These are phyloP conservation scores for Saturnispora serradocipensis DNA, from an alignment of 805 yeast species.

Conservation along the genomic window DNA sequence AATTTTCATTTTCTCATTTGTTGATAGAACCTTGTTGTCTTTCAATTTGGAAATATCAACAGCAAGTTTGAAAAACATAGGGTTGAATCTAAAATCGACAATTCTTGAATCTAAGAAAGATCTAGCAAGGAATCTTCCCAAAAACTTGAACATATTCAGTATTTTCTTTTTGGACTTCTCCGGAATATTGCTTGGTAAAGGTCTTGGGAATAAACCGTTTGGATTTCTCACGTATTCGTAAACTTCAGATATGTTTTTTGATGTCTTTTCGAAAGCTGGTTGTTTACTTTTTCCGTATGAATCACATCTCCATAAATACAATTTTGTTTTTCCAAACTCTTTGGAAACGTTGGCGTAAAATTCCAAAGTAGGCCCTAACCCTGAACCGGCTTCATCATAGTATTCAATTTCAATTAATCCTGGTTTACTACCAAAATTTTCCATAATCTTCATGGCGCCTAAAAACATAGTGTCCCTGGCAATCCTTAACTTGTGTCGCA, in stretches of 20 bases:
- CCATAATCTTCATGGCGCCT: constrained; percentile 72
- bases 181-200: constrained; percentile 25
- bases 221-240: constrained; percentile 30
- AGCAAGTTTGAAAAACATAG: constrained; percentile 58
- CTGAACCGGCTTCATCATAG: constrained; percentile 89
- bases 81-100: constrained; percentile 71
- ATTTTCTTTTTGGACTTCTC: constrained; percentile 22
- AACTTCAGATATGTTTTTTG: constrained; percentile 2
- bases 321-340: constrained; percentile 51
- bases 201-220: constrained; percentile 68
- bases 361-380: constrained; percentile 92
- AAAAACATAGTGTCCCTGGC: constrained; percentile 60
- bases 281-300: constrained; percentile 8
- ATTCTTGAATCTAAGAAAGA: constrained; percentile 82
- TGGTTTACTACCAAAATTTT: constrained; percentile 68
- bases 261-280: neutral
- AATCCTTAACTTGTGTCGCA: constrained; percentile 71
- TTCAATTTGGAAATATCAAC: constrained; percentile 14
- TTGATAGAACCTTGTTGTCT: neutral
- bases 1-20: constrained; percentile 25
- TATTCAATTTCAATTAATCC: constrained; percentile 81
- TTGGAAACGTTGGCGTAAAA: constrained; percentile 77
- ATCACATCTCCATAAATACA: constrained; percentile 62
- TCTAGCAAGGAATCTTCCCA: constrained; percentile 83
- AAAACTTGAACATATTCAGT: constrained; percentile 45